phyloP scores from a whole-genome alignment of 768 basidiomycete species.

The Leccinum barrowsii region DNA sequence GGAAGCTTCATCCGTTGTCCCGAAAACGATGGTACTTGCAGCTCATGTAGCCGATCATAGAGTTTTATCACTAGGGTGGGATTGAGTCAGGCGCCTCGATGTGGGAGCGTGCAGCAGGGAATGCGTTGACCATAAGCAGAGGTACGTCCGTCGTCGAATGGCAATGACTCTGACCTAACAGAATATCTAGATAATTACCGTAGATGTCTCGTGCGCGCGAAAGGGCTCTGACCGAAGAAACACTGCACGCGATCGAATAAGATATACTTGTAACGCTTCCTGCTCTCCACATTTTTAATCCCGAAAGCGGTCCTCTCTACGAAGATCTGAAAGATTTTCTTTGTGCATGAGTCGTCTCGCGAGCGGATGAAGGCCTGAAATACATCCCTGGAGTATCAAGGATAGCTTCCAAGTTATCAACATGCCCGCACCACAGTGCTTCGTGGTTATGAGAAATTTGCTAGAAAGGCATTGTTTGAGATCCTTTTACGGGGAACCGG shows the following conservation, averaged over 20 bases:
- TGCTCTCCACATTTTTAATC: conserved; percentile 74
- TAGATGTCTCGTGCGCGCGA: conserved; percentile 67
- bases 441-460: conserved; percentile 81
- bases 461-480: conserved; percentile 82
- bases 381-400: conserved; percentile 68
- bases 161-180: background rate
- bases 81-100: conserved; percentile 48
- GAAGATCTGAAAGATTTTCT: conserved; percentile 80
- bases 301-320: conserved; percentile 74
- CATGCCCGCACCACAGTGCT: conserved; percentile 71
- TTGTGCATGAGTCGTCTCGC: conserved; percentile 83
- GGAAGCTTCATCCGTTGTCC: background rate
- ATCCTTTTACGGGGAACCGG: conserved; percentile 75
- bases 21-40: background rate
- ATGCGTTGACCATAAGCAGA: conserved; percentile 77
- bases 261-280: conserved; percentile 79
- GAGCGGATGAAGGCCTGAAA: conserved; percentile 77
- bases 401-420: conserved; percentile 87
- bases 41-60: background rate
- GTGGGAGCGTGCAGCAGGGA: conserved; percentile 87
- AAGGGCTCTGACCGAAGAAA: conserved; percentile 56
- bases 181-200: conserved; percentile 56
- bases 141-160: conserved; percentile 38
- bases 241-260: conserved; percentile 61
- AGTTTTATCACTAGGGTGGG: background rate